Base-by-base conservation (phyloP, 1,284 basidiomycete species). In the Phellinidium pouzarii region DNA sequence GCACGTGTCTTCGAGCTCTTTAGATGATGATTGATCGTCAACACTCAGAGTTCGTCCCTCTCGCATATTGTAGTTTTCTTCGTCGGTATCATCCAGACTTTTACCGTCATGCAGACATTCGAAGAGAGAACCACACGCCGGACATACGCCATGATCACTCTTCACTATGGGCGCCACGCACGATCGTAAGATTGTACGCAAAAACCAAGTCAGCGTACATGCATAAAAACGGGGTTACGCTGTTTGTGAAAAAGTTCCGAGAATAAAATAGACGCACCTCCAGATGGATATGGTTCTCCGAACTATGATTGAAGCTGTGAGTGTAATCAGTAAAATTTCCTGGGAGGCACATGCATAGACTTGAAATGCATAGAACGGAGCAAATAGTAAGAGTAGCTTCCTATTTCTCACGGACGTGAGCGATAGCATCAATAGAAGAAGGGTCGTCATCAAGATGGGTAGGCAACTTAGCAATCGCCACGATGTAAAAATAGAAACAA, bases 71-170 rank as follows among this genome's bases (percentile, higher is more conserved):
- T 19, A 25, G 20, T 17, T 40, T 4, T 4, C 42, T 23, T 43
- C 38, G 23, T 36, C 22, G 20, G 19, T 11, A 29, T 26, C 42
- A 20, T 54, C 54, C 23, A n/a, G 19, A 27, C 59, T 51, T 9
- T 70, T 68, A 26, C 60, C 59, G 64, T 94, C 92, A 65, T 95
- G 92, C 11, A 66, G 60, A 62, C 93, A 96, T 62, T 81, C 76
- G 4, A 70, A 61, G 5, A 92, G 65, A 1, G 85, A 84, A 11
- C 93, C 93, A 63, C 93, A 96, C 46, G 70, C 67, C 14, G 79
- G 71, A 63, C 93, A 95, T 12, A 94, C 93, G 65, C 87, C 80
- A 63, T 82, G 88, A 60, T 94, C 91, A 51, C 80, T 87, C 80
- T 91, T 63, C 42, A 60, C 54, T 34, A 23, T 26, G 48, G 26